Evolutionary conservation across 2,329 filamentous ascomycete species (phyloP).

Genomic region (Aspergillus novoparasiticus): DNA sequence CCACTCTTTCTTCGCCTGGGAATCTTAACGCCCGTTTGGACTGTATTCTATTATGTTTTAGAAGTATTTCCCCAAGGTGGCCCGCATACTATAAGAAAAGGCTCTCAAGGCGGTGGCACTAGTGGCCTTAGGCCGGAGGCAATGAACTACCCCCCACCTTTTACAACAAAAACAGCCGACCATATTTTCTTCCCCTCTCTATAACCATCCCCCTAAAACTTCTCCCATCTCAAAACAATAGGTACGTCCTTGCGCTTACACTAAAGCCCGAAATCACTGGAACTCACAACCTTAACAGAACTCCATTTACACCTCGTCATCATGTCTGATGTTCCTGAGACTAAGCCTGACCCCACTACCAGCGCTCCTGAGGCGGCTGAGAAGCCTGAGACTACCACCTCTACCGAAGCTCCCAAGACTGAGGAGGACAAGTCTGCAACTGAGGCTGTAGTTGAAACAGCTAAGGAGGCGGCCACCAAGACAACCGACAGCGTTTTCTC

Average conservation of each 20-base stretch:
- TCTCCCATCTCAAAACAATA: slow-evolving; percentile 3
- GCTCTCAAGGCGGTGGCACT: slow-evolving; percentile 19
- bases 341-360: slow-evolving; percentile 48
- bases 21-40: neutral
- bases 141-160: slow-evolving; percentile 27
- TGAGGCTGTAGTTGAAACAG: slow-evolving; percentile 38
- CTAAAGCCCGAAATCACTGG: no score
- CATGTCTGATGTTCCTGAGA: slow-evolving; percentile 48
- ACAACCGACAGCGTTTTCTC: slow-evolving; percentile 73
- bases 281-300: slow-evolving; percentile 15
- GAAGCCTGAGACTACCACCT: slow-evolving; percentile 14
- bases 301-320: slow-evolving; percentile 18
- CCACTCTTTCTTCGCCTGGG: neutral
- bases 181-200: slow-evolving; percentile 24
- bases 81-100: neutral
- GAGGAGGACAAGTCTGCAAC: slow-evolving; percentile 31
- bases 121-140: slow-evolving; percentile 23
- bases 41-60: neutral
- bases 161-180: slow-evolving; percentile 23
- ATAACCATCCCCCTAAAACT: slow-evolving; percentile 14
- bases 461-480: slow-evolving; percentile 41
- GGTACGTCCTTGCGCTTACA: neutral
- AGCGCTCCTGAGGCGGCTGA: slow-evolving; percentile 34
- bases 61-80: neutral
- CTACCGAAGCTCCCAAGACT: slow-evolving; percentile 13